These are phyloP conservation scores for Acacia crassicarpa DNA, from an alignment of 306 rosid species.

Conservation along the genomic window DNA sequence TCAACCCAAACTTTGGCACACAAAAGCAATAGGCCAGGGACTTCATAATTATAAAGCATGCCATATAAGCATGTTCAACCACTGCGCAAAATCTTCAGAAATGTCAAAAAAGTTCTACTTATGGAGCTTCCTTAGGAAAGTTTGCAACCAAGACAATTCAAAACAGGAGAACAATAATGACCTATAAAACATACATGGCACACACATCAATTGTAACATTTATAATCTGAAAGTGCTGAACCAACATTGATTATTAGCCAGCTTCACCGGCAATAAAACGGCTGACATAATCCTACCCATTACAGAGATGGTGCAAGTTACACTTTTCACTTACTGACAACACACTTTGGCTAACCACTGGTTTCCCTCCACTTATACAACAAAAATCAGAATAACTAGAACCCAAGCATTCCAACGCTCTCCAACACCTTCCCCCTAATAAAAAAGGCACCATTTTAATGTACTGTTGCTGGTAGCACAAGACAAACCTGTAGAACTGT, in stretches of 20 bases:
- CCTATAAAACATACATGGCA: slow-evolving; percentile 9
- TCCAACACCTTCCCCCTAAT: background rate
- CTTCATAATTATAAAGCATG: slow-evolving; percentile 11
- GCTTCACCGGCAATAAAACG: slow-evolving; percentile 10
- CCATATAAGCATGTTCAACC: slow-evolving; percentile 2
- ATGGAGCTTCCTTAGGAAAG: slow-evolving; percentile 9
- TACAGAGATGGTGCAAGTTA: background rate
- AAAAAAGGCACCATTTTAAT: background rate
- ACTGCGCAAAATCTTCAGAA: background rate
- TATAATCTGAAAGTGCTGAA: background rate
- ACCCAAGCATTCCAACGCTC: background rate
- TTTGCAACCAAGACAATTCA: background rate
- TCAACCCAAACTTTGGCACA: slow-evolving; percentile 3
- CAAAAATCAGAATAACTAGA: slow-evolving; percentile 16
- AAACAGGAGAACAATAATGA: slow-evolving; percentile 5
- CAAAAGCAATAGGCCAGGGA: slow-evolving; percentile 10
- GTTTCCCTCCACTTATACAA: slow-evolving; percentile 16
- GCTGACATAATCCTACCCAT: slow-evolving; percentile 6
- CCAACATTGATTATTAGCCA: slow-evolving; percentile 12
- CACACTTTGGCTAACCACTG: slow-evolving; percentile 1
- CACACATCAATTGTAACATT: slow-evolving; percentile 10
- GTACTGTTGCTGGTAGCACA: slow-evolving; percentile 6
- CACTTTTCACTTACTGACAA: background rate
- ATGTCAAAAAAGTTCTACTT: background rate
- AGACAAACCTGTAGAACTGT: slow-evolving; percentile 15